A percentile compares a stretch with the other conserved stretches of the same genome.
Conservation (phyloP, 1,284 basidiomycete genomes). For the Sporisorium iseilematis-ciliati region DNA sequence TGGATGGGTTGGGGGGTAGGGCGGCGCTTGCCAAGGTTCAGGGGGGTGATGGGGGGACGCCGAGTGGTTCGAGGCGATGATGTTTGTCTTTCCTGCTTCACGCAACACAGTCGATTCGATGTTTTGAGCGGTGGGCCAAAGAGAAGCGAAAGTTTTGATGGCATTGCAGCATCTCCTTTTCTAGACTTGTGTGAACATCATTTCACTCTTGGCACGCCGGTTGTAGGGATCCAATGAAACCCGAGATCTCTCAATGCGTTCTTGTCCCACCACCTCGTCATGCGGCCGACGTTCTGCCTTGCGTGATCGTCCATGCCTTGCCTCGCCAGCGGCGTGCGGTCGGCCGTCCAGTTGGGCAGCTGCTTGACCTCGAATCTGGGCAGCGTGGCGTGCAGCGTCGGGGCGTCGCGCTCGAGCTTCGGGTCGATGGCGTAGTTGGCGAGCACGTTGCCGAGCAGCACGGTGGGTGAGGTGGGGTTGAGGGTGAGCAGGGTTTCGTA, state of each 20-base stretch:
- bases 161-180: no score
- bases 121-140: no score
- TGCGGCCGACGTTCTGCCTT: background rate
- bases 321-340: background rate
- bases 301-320: background rate
- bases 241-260: conserved; percentile 35
- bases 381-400: conserved; percentile 3
- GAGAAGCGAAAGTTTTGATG: no score
- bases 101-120: no score
- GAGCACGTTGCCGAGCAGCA: conserved; percentile 32
- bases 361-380: background rate
- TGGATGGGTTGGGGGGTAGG: conserved; percentile 23
- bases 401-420: background rate
- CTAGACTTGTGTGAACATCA: no score
- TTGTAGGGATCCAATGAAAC: conserved; percentile 33
- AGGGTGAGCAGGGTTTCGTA: conserved; percentile 33
- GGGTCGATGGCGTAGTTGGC: conserved; percentile 15
- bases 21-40: conserved; percentile 8
- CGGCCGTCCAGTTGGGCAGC: conserved; percentile 28
- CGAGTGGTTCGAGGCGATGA: background rate
- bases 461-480: conserved; percentile 2
- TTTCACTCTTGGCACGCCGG: no score
- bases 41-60: background rate
- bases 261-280: conserved; percentile 16
- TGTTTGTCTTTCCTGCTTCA: no score